Percentiles rank a stretch among this genome's conserved stretches.
These are phyloP conservation scores for Diplodia seriata DNA, from an alignment of 2,329 filamentous ascomycete species.

Conservation along the genomic window DNA sequence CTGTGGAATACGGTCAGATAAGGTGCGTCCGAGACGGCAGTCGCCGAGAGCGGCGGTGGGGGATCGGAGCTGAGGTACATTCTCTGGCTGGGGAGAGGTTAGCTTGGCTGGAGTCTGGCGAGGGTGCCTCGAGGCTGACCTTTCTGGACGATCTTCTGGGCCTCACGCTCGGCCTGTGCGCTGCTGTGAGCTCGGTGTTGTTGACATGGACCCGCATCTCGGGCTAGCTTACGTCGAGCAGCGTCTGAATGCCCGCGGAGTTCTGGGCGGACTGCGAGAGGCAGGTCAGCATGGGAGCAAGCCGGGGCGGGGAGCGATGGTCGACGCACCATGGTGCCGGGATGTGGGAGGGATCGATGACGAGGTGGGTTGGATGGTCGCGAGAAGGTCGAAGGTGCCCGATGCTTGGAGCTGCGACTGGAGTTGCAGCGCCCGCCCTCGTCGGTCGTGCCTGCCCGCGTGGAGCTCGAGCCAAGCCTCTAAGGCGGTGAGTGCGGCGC, in stretches of 20 bases:
- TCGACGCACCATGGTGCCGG: conserved; percentile 31
- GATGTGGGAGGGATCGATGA: conserved; percentile 12
- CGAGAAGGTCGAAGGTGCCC: conserved; percentile 28
- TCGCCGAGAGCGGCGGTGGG: conserved; percentile 31
- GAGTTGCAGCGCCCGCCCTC: conserved; percentile 13
- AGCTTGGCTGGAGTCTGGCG: neutral
- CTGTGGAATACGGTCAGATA: conserved; percentile 53
- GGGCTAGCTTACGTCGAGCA: conserved; percentile 81
- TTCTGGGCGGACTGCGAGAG: conserved; percentile 87
- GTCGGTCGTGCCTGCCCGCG: conserved; percentile 24
- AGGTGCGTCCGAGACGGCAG: conserved; percentile 28
- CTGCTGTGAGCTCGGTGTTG: conserved; percentile 46
- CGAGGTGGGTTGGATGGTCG: conserved; percentile 19
- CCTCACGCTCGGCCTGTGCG: conserved; percentile 89
- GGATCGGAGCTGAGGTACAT: conserved; percentile 63
- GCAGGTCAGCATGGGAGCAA: conserved; percentile 38
- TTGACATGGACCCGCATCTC: conserved; percentile 38
- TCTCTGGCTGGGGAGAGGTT: conserved; percentile 70
- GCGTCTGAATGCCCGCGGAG: conserved; percentile 96
- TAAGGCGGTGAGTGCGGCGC: conserved; percentile 25
- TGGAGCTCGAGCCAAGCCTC: conserved; percentile 32
- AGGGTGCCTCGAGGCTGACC: conserved; percentile 60
- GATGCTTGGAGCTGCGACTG: conserved; percentile 21
- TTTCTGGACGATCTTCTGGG: conserved; percentile 98
- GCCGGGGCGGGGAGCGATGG: neutral